phyloP scores from a whole-genome alignment of 1,284 basidiomycete genomes.

The Lentinula novae-zelandiae region DNA sequence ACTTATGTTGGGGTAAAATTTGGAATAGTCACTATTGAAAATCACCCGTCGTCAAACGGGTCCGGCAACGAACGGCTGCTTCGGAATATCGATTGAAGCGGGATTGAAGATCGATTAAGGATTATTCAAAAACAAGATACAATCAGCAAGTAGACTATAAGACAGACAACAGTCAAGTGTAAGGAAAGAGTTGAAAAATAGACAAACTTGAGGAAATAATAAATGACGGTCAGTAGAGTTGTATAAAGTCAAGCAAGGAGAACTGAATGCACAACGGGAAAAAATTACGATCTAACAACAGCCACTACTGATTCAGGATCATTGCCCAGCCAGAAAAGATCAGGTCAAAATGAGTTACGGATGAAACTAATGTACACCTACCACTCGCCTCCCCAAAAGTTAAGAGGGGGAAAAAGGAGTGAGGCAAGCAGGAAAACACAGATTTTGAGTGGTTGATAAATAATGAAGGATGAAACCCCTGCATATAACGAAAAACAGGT shows the following conservation, averaged over 20 bases:
- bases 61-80: too few relatives aligned
- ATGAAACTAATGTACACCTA: background rate
- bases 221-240: background rate
- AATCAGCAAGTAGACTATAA: constrained; percentile 2
- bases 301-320: background rate
- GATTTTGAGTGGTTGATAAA: background rate
- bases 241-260: background rate
- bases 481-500: background rate
- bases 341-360: background rate
- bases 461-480: background rate
- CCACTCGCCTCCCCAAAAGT: background rate
- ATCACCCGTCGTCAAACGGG: background rate
- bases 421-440: background rate
- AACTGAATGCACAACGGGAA: background rate
- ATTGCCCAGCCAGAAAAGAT: background rate
- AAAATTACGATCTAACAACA: background rate
- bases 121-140: background rate
- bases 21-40: background rate
- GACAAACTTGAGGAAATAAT: background rate
- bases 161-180: constrained; percentile 3
- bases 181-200: background rate
- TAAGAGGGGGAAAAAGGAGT: background rate
- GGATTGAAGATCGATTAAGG: too few relatives aligned
- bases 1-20: background rate
- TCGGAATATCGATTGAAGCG: too few relatives aligned